phyloP scores from a whole-genome alignment of 768 basidiomycete genomes.

The Paxillus ammoniavirescens region DNA sequence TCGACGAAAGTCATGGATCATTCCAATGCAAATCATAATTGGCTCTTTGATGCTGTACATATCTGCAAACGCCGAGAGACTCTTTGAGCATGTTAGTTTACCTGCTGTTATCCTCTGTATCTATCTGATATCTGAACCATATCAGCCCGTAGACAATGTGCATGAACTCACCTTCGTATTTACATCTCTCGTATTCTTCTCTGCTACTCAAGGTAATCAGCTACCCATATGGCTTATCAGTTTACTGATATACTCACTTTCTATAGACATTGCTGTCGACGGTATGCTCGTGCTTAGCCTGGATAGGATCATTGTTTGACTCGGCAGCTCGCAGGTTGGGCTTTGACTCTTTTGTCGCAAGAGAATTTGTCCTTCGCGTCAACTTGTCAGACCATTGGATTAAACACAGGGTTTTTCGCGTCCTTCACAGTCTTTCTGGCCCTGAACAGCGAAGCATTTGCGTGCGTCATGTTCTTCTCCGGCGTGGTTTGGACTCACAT shows the following conservation, averaged over 20 bases:
- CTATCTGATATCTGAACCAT: slow-evolving; percentile 5
- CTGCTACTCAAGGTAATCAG: slow-evolving; percentile 88
- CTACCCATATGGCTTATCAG: neutral
- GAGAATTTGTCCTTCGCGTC: slow-evolving; percentile 96
- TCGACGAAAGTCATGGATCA: slow-evolving; percentile 98
- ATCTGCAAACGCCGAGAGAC: slow-evolving; percentile 67
- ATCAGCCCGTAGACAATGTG: slow-evolving; percentile 80
- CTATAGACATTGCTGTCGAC: slow-evolving; percentile 92
- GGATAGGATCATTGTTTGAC: slow-evolving; percentile 30
- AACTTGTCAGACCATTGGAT: slow-evolving; percentile 95
- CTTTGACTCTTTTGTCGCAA: slow-evolving; percentile 81
- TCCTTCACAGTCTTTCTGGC: slow-evolving; percentile 98
- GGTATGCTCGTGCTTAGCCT: slow-evolving; percentile 47
- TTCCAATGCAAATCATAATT: slow-evolving; percentile 93
- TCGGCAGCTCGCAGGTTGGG: slow-evolving; percentile 58
- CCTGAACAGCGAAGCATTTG: slow-evolving; percentile 91
- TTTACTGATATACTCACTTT: slow-evolving; percentile 13
- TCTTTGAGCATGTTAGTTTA: slow-evolving; percentile 70
- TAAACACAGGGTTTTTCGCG: slow-evolving; percentile 93
- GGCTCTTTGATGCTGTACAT: slow-evolving; percentile 82
- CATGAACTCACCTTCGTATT: slow-evolving; percentile 78
- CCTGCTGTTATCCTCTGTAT: slow-evolving; percentile 2
- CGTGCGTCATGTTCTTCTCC: slow-evolving; percentile 42
- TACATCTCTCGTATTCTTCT: slow-evolving; percentile 87
- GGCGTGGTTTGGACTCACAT: slow-evolving; percentile 7